Percentiles rank a stretch among this genome's conserved stretches.
Evolutionary conservation across 164 flowering plant species (phyloP).

Genomic region (Tinospora cordifolia): DNA sequence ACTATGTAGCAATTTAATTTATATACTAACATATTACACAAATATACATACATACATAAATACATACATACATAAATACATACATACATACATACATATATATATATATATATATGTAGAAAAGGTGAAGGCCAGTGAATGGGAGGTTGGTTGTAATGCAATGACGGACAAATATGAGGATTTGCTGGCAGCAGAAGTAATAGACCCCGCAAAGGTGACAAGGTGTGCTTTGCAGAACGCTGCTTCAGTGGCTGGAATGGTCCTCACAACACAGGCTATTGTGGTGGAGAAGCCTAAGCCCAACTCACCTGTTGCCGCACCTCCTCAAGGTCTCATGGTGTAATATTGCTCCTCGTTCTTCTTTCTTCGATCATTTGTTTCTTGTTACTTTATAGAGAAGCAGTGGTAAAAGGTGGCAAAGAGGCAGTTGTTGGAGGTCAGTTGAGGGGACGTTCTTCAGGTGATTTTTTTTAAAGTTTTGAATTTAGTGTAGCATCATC

Average conservation of each 20-base stretch:
- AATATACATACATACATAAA: no score
- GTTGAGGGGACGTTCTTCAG: background rate
- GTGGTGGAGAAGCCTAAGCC: slow-evolving; percentile 89
- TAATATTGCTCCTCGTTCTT: background rate
- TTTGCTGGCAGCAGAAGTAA: slow-evolving; percentile 75
- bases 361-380: background rate
- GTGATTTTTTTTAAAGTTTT: background rate
- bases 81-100: no score
- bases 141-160: slow-evolving; percentile 97
- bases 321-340: slow-evolving; percentile 59
- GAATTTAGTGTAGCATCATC: background rate
- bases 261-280: slow-evolving; percentile 95
- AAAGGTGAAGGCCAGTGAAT: slow-evolving; percentile 70
- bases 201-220: slow-evolving; percentile 97
- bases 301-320: slow-evolving; percentile 44
- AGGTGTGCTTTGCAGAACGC: slow-evolving; percentile 95
- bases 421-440: background rate
- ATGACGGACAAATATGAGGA: slow-evolving; percentile 85
- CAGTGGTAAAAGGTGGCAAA: no score
- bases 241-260: slow-evolving; percentile 98
- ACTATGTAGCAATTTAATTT: no score
- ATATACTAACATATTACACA: no score
- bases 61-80: no score
- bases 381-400: background rate
- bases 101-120: no score